Conservation (phyloP, 768 basidiomycete species). For the Tricholoma hemisulphureum region DNA sequence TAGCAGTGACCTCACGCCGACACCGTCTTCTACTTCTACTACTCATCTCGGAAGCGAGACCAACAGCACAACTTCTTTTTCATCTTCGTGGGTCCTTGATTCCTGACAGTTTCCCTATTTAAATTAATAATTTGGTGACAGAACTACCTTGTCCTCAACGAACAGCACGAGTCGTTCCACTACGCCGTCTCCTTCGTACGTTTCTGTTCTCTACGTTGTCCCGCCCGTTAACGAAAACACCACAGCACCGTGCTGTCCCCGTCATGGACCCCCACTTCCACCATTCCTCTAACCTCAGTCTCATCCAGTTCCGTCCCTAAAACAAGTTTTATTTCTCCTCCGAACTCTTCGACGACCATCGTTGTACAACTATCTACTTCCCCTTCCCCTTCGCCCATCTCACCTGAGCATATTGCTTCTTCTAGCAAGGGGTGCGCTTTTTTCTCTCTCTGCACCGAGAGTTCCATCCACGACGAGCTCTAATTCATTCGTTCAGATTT, state of each 20-base stretch:
- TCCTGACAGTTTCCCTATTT: neutral
- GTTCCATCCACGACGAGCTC: constrained; percentile 2
- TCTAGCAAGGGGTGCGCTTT: constrained; percentile 15
- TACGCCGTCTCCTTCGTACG: neutral
- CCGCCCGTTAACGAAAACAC: neutral
- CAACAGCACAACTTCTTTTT: neutral
- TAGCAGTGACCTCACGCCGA: neutral
- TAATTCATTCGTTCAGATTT: constrained; percentile 25
- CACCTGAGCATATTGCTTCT: constrained; percentile 6
- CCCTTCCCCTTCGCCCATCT: neutral
- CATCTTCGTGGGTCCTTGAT: neutral
- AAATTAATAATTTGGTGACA: neutral
- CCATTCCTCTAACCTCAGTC: neutral
- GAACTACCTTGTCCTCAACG: constrained; percentile 1
- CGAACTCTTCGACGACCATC: neutral
- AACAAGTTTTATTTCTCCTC: constrained; percentile 5
- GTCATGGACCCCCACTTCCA: neutral
- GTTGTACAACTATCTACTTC: neutral
- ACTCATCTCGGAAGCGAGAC: neutral
- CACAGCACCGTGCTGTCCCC: neutral
- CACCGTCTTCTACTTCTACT: neutral
- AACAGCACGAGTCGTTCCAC: neutral
- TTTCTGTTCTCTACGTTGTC: neutral
- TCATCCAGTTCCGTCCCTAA: neutral
- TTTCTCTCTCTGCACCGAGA: neutral